These are phyloP conservation scores for Zymoseptoria brevis DNA, from an alignment of 2,329 filamentous ascomycete genomes.

Conservation along the genomic window DNA sequence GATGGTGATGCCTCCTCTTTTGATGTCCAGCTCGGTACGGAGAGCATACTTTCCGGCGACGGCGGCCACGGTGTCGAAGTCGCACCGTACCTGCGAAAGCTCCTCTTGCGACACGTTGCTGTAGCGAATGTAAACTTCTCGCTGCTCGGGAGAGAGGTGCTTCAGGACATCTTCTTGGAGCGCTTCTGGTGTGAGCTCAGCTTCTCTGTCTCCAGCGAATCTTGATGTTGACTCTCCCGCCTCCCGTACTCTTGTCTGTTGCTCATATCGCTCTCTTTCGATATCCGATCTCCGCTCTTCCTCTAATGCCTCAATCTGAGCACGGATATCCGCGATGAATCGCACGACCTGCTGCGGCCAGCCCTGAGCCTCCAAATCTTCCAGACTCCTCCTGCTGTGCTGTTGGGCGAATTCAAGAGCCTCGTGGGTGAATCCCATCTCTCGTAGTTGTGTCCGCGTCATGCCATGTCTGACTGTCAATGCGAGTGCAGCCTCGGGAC, in stretches of 20 bases:
- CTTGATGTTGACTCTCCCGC: background rate
- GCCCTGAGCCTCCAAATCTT: conserved; percentile 21
- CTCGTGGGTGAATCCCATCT: conserved; percentile 18
- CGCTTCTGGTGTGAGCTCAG: conserved; percentile 4
- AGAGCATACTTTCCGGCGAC: conserved; percentile 11
- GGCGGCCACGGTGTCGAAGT: conserved; percentile 9
- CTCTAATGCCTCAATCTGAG: conserved; percentile 9
- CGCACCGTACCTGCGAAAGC: conserved; percentile 12
- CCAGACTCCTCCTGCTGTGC: conserved; percentile 14
- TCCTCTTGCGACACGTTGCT: conserved; percentile 9
- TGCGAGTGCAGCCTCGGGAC: conserved; percentile 23
- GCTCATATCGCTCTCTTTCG: background rate
- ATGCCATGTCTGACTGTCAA: conserved; percentile 18
- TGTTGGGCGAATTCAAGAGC: conserved; percentile 20
- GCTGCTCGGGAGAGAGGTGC: conserved; percentile 3
- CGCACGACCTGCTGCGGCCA: conserved; percentile 17
- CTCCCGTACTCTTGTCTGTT: background rate
- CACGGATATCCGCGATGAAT: conserved; percentile 15
- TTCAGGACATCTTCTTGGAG: conserved; percentile 9
- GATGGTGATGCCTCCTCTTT: conserved; percentile 24
- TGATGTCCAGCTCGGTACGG: conserved; percentile 19
- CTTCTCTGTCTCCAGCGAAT: conserved; percentile 4
- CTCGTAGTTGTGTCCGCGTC: conserved; percentile 11
- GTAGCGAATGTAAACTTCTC: conserved; percentile 9
- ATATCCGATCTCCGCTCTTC: conserved; percentile 11